phyloP scores from a whole-genome alignment of 139 green algal species.

The Picochlorum sp. region DNA sequence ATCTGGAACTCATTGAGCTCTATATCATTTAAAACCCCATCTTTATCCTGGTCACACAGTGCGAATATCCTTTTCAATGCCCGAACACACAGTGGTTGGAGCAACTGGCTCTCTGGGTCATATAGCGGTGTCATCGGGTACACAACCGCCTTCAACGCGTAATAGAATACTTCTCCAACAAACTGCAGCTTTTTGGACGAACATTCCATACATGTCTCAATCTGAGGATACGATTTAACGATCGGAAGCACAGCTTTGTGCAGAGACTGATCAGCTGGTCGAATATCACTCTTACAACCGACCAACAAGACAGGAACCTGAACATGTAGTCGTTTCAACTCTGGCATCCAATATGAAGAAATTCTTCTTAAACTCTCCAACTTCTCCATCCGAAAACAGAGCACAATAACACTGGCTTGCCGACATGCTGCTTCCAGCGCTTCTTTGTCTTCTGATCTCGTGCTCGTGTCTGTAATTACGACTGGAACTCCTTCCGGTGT shows the following conservation, averaged over 20 bases:
- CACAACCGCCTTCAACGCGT: constrained; percentile 75
- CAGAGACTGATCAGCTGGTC: constrained; percentile 44
- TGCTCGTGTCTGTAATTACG: constrained; percentile 69
- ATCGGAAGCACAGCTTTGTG: constrained; percentile 47
- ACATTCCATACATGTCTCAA: constrained; percentile 87
- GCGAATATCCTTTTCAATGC: constrained; percentile 82
- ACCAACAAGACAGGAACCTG: constrained; percentile 58
- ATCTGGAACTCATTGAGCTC: constrained; percentile 86
- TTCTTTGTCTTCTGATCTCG: constrained; percentile 55
- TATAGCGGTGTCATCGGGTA: constrained; percentile 83
- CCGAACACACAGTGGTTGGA: constrained; percentile 55
- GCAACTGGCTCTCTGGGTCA: constrained; percentile 38
- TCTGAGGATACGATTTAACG: constrained; percentile 51
- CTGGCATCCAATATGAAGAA: constrained; percentile 55
- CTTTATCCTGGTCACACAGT: constrained; percentile 71
- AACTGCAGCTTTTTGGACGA: constrained; percentile 59
- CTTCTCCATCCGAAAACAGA: constrained; percentile 52
- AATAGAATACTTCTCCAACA: constrained; percentile 58
- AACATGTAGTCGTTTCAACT: constrained; percentile 44
- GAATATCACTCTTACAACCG: constrained; percentile 60
- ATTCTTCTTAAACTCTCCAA: constrained; percentile 48
- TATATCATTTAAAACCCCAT: constrained; percentile 60
- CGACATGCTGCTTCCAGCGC: constrained; percentile 40
- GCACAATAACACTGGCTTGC: constrained; percentile 63
- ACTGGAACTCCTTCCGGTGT: constrained; percentile 62